Base-by-base conservation (phyloP, 805 yeast species). In the Kluyveromyces siamensis region DNA sequence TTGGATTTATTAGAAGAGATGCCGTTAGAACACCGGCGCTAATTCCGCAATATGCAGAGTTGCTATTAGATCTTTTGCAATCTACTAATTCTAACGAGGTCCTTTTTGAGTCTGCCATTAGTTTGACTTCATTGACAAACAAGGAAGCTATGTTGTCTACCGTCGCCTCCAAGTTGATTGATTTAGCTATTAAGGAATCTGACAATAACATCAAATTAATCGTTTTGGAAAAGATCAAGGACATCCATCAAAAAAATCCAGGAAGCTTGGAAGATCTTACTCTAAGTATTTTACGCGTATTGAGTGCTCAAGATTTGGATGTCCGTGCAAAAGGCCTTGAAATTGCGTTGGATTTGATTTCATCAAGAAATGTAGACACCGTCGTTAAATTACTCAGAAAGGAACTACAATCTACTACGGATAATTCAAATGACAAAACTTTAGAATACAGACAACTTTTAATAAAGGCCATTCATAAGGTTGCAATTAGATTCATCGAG, bases 121-220 rank as follows among this genome's bases (percentile, higher is more conserved):
- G 96, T 6, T 72, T 86, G 59, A 77, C 84, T 30, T 69, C 70
- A 21, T 71, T 88, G 50, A 75, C 89, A 7, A 66, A 72, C 48
- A 79, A 82, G 47, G 84, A 90, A 25, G 70, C 78, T 17, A 80
- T 85, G 17, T 76, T 91, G 48, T 72, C 81, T 48, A 77, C 82
- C 52, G 93, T 96, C 14, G 98, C 96, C 38, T 68, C 81, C 48
- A 88, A 88, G 66, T 84, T 88, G 60, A 81, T 91, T 52, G 96
- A 87, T 50, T 75, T 93, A 57, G 95, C 96, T 35, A 82, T 83
- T 57, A 87, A 84, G 63, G 98, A 89, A 64, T 76, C 96, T n/a
- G 98, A 93, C 68, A 90, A 87, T 71, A 93, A 90, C 62, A 90
- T 91, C 58, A 95, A 95, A 69, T 77, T 93, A 55, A 90, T 91